Evolutionary conservation across 1,284 basidiomycete genomes (phyloP).

Genomic region (Cutaneotrichosporon cyanovorans): DNA sequence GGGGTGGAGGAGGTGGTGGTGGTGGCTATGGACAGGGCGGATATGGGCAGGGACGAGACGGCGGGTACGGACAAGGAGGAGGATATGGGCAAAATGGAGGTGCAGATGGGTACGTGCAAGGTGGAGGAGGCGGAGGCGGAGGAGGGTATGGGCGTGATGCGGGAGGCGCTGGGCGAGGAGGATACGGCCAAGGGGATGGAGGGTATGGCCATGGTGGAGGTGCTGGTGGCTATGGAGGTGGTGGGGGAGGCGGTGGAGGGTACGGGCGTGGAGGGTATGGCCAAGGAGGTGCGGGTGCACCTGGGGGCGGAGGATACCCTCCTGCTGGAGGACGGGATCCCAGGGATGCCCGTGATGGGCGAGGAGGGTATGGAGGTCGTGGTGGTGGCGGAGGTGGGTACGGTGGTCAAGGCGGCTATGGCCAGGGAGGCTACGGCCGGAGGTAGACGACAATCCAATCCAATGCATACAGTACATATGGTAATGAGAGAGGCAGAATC

Average conservation of each 20-base stretch:
- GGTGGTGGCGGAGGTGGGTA: constrained; percentile 7
- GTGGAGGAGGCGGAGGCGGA: background rate
- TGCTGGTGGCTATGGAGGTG: background rate
- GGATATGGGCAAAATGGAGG: too few species aligned
- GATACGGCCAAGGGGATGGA: background rate
- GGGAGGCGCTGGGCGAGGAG: background rate
- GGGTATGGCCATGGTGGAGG: background rate
- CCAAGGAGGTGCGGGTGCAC: background rate
- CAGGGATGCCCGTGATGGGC: background rate
- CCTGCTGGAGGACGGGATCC: background rate
- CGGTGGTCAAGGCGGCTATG: constrained; percentile 6
- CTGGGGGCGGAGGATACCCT: background rate
- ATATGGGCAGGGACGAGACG: background rate
- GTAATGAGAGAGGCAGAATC: too few species aligned
- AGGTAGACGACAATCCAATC: background rate
- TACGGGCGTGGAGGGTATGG: constrained; percentile 1
- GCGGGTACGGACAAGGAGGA: background rate
- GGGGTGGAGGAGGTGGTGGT: too few species aligned
- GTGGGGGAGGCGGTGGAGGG: constrained; percentile 1
- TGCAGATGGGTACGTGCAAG: background rate
- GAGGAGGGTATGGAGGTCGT: constrained; percentile 3
- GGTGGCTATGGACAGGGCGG: background rate
- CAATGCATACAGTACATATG: constrained; percentile 15
- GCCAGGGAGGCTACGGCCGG: too few species aligned
- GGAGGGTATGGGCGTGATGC: background rate